Base-by-base conservation (phyloP, 202 grass and related monocot species). In the Digitaria exilis region DNA sequence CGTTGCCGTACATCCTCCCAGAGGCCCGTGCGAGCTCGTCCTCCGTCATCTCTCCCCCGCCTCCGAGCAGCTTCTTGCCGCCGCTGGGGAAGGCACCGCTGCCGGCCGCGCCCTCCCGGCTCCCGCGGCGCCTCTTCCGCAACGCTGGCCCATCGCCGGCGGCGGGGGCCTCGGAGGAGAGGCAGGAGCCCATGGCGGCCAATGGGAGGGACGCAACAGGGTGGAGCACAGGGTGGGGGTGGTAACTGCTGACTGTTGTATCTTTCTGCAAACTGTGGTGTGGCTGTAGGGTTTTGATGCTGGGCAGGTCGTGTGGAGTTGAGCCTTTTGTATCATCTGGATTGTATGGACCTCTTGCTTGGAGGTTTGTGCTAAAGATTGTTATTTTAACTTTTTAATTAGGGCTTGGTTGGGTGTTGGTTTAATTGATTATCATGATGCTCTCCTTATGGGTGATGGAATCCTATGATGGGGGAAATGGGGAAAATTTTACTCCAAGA, bases 1-100 rank as follows among this genome's bases (percentile, higher is more conserved):
- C 93, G 81, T 94, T 99, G 5, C 70, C 79, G 84, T 71, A 89
- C 89, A 94, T 86, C 85, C 96, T 92, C 37, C 93, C 96, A 11
- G 89, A 45, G 52, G 96, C 84, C 60, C 79, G 54, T 9, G 79
- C 82, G 86, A 99, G 84, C 57, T 99, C 88, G 37, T 89, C 91
- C 78, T 96, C 91, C 22, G 81, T 84, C 86, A 84, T 78, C 80
- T 92, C 88, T 16, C 70, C 68, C 30, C 68, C 85, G 19, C 71
- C 82, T 1, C 62, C 58, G 41, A 45, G 82, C 2, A 84, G 56
- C 71, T 62, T 84, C 54, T 25, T 74, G 28, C 86, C 68, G 25
- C 69, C 65, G 67, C 71, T 64, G 49, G 44, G 73, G 72, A 84
- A 75, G 45, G n/a, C 37, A 25, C 61, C 73, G 62, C 18, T 79